A percentile compares a stretch with the other conserved stretches of the same genome.
Evolutionary conservation across 176 grass and related monocot genomes (phyloP).

Genomic region (Musa acuminata): DNA sequence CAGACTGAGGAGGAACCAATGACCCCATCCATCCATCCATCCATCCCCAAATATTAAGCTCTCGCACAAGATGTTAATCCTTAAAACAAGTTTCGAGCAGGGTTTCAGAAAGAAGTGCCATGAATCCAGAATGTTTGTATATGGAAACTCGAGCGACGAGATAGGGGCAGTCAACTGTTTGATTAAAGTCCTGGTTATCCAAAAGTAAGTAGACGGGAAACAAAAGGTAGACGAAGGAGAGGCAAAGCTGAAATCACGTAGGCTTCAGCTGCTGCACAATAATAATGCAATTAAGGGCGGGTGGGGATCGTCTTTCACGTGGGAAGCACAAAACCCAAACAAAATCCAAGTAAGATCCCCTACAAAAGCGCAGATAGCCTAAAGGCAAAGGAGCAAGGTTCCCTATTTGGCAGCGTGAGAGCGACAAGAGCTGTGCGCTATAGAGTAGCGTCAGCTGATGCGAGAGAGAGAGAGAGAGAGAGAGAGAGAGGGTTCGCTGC

Average conservation of each 20-base stretch:
- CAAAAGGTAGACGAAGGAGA: too few relatives aligned
- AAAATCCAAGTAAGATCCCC: constrained; percentile 32
- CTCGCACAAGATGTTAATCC: too few relatives aligned
- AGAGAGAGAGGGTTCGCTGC: background rate
- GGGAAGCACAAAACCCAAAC: constrained; percentile 28
- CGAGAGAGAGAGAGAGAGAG: constrained; percentile 15
- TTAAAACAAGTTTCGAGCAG: too few relatives aligned
- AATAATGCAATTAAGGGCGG: background rate
- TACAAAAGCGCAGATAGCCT: constrained; percentile 15
- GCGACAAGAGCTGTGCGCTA: constrained; percentile 10
- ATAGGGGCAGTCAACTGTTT: too few relatives aligned
- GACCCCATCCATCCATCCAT: too few relatives aligned
- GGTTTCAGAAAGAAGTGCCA: too few relatives aligned
- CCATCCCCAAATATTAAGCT: too few relatives aligned
- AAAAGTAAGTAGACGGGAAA: too few relatives aligned
- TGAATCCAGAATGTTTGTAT: too few relatives aligned
- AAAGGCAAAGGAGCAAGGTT: constrained; percentile 2
- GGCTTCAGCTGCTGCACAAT: background rate
- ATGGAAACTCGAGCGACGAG: too few relatives aligned
- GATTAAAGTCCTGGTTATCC: too few relatives aligned
- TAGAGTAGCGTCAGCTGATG: background rate
- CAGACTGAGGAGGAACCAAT: background rate
- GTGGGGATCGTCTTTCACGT: constrained; percentile 22
- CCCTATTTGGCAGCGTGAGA: constrained; percentile 21
- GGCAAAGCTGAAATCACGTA: background rate